Percentiles rank a stretch among this genome's conserved stretches.
These are phyloP conservation scores for Pneumocystis oryctolagi DNA, from an alignment of 1,139 yeast species.

Conservation along the genomic window DNA sequence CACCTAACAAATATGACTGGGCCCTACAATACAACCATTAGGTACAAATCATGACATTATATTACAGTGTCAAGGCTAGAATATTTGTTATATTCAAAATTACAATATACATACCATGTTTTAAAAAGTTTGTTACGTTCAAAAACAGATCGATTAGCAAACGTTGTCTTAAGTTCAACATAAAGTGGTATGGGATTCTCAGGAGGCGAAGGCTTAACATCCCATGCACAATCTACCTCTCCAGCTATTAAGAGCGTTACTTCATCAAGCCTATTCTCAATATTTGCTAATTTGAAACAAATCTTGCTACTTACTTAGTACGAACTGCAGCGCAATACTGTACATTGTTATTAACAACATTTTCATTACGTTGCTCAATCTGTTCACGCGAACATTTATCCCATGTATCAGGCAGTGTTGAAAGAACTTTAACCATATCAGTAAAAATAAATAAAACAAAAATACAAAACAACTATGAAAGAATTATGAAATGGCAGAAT, in stretches of 20 bases:
- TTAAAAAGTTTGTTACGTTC: constrained; percentile 51
- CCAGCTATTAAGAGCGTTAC: constrained; percentile 63
- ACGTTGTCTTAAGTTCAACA: constrained; percentile 66
- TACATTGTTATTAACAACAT: constrained; percentile 50
- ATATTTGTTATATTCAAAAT: too few species aligned
- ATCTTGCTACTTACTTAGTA: constrained; percentile 41
- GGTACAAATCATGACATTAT: background rate
- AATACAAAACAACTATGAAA: background rate
- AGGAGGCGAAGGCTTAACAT: constrained; percentile 43
- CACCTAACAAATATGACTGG: constrained; percentile 77
- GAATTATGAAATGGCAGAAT: background rate
- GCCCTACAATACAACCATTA: constrained; percentile 27
- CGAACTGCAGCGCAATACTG: constrained; percentile 66
- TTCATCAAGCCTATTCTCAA: constrained; percentile 31
- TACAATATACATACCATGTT: constrained; percentile 42
- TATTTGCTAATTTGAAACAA: background rate
- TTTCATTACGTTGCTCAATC: constrained; percentile 45
- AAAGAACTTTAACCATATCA: constrained; percentile 68
- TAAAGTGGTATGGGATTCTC: constrained; percentile 49
- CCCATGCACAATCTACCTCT: constrained; percentile 82
- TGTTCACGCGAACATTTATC: constrained; percentile 45
- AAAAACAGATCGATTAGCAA: constrained; percentile 43
- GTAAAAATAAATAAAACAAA: constrained; percentile 26
- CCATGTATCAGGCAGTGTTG: constrained; percentile 70
- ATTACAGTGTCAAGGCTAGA: background rate